phyloP scores from a whole-genome alignment of 1,139 yeast species.

The Taphrina deformans region DNA sequence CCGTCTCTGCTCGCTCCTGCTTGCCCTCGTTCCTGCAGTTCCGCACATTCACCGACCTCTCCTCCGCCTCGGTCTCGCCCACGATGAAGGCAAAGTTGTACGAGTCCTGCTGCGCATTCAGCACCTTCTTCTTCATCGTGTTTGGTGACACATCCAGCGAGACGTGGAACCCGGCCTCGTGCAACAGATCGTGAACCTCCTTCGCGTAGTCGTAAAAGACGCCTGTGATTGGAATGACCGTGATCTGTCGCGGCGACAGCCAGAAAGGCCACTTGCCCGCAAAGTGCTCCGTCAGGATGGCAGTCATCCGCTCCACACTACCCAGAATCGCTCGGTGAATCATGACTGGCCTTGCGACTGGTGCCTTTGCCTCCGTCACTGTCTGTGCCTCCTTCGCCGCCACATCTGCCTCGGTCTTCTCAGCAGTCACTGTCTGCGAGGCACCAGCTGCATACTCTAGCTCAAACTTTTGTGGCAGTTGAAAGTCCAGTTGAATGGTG shows the following conservation, averaged over 20 bases:
- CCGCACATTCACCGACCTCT: slow-evolving; percentile 66
- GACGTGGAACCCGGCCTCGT: slow-evolving; percentile 59
- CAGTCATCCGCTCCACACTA: slow-evolving; percentile 87
- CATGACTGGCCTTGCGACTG: slow-evolving; percentile 70
- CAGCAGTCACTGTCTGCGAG: slow-evolving; percentile 33
- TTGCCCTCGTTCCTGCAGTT: slow-evolving; percentile 57
- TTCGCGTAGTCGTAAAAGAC: slow-evolving; percentile 59
- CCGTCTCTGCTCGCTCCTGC: slow-evolving; percentile 37
- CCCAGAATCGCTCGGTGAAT: slow-evolving; percentile 96
- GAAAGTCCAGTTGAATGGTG: slow-evolving; percentile 93
- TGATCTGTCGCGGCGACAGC: slow-evolving; percentile 93
- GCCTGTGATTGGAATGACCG: slow-evolving; percentile 75
- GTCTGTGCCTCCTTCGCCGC: neutral
- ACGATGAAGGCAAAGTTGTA: slow-evolving; percentile 77
- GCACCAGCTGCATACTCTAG: slow-evolving; percentile 61
- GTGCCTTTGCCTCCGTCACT: slow-evolving; percentile 36
- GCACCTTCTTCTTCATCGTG: slow-evolving; percentile 82
- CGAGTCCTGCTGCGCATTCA: slow-evolving; percentile 73
- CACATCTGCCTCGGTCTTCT: slow-evolving; percentile 7
- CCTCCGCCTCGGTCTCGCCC: slow-evolving; percentile 79
- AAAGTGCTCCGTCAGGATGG: slow-evolving; percentile 84
- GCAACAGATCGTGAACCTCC: slow-evolving; percentile 55
- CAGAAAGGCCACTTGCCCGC: slow-evolving; percentile 98
- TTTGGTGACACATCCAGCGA: slow-evolving; percentile 67
- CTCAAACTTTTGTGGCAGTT: slow-evolving; percentile 81